phyloP scores from a whole-genome alignment of 331 rosid species.

The Arachis monticola region DNA sequence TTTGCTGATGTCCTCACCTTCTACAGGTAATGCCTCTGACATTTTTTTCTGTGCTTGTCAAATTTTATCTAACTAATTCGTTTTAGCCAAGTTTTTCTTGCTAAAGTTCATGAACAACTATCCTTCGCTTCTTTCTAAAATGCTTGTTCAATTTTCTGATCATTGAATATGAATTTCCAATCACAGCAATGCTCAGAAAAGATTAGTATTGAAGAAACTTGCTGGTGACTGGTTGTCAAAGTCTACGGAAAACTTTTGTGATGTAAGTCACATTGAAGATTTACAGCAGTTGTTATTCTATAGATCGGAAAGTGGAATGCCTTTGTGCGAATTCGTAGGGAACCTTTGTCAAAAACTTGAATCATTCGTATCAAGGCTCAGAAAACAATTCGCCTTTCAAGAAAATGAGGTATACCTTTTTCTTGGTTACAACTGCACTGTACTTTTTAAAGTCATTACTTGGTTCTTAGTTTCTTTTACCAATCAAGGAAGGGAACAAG shows the following conservation, averaged over 20 bases:
- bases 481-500: conserved; percentile 25
- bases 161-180: conserved; percentile 39
- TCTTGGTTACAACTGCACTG: conserved; percentile 56
- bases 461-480: conserved; percentile 7
- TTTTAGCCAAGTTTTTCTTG: background rate
- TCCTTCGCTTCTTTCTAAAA: conserved; percentile 31
- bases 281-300: conserved; percentile 61
- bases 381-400: conserved; percentile 67
- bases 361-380: conserved; percentile 57
- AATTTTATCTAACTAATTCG: conserved; percentile 11
- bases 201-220: conserved; percentile 57
- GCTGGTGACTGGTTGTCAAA: conserved; percentile 44
- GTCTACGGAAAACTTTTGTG: conserved; percentile 48
- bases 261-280: conserved; percentile 61
- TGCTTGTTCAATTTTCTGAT: conserved; percentile 30
- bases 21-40: conserved; percentile 62
- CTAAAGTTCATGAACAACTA: conserved; percentile 25
- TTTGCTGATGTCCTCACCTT: conserved; percentile 72
- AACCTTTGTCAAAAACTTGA: conserved; percentile 75
- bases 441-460: conserved; percentile 16
- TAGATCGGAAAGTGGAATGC: conserved; percentile 46
- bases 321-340: conserved; percentile 56
- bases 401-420: conserved; percentile 68
- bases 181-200: conserved; percentile 76
- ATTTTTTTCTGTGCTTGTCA: background rate